These are phyloP conservation scores for Stagonosporopsis chrysanthemi DNA, from an alignment of 2,329 filamentous ascomycete genomes.

Conservation along the genomic window DNA sequence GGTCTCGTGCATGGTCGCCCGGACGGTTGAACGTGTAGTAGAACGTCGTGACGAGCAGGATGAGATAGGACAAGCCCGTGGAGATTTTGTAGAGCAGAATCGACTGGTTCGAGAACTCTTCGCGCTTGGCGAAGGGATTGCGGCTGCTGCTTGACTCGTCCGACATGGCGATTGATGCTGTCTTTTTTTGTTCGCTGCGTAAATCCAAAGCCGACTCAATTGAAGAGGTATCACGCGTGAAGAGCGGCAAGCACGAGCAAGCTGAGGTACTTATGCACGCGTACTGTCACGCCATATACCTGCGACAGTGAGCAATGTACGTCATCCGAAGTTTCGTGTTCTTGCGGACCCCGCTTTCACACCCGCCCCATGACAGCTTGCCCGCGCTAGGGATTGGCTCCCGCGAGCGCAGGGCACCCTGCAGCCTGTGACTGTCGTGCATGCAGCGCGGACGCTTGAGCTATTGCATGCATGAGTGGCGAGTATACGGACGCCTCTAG, in stretches of 20 bases:
- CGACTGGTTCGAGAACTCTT: slow-evolving; percentile 67
- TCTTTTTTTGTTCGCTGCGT: not conserved
- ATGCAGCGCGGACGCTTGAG: not conserved
- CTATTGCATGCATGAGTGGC: slow-evolving; percentile 13
- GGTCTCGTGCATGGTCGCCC: slow-evolving; percentile 60
- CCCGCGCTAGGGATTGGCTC: slow-evolving; percentile 10
- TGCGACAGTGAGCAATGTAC: slow-evolving; percentile 5
- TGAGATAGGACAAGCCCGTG: slow-evolving; percentile 75
- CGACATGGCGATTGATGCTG: slow-evolving; percentile 2
- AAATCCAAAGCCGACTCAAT: too few species aligned
- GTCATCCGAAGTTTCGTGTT: slow-evolving; percentile 12
- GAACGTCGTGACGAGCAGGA: slow-evolving; percentile 74
- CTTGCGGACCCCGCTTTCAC: slow-evolving; percentile 18
- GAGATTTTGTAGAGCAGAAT: slow-evolving; percentile 78
- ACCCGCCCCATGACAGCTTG: slow-evolving; percentile 15
- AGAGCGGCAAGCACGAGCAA: not conserved
- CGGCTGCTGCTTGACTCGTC: slow-evolving; percentile 49
- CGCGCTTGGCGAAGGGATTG: slow-evolving; percentile 78
- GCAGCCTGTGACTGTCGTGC: slow-evolving; percentile 11
- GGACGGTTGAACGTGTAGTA: slow-evolving; percentile 76
- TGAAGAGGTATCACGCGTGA: not conserved
- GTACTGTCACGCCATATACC: slow-evolving; percentile 17
- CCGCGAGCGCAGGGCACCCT: not conserved
- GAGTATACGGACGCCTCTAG: slow-evolving; percentile 4
- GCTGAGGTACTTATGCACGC: slow-evolving; percentile 3